Base-by-base conservation (phyloP, 768 basidiomycete species). In the Cystofilobasidium ferigula region DNA sequence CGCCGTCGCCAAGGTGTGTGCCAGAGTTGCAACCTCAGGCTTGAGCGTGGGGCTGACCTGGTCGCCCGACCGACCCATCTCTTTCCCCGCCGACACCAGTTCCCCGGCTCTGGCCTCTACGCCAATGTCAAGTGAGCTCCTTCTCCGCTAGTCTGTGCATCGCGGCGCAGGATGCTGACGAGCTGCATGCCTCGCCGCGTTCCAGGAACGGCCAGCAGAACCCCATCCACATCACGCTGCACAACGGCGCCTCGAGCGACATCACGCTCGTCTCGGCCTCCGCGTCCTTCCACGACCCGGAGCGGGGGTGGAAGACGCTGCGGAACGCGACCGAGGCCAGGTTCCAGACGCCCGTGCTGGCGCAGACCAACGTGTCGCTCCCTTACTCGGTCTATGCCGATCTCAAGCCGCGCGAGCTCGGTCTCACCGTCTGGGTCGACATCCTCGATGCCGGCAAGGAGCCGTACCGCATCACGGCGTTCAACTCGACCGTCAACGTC, bases 401-500 rank as follows among this genome's bases (percentile, higher is more conserved):
- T n/a, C 54, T 62, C 32, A 34, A 34, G 34, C 61, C 61, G 5
- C 30, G n/a, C 9, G 35, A 48, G 34, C 12, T 54, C 34, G 61
- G 61, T 16, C 35, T 62, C 18, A 62, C 61, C 30, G 47, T 62
- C 61, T 62, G 24, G 34, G 45, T 54, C 34, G 28, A 48, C 35
- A 12, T 62, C 48, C 51, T 62, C 22, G 48, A 48, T 20, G 61
- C 61, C 32, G 34, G 26, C 12, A 38, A 62, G 32, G n/a, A 16
- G 32, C 47, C 61, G 2, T 38, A 53, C 34, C 61, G 61, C 16
- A 3, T 61, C 65, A 74, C 74, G n/a, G 78, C 76, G 0, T 72
- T 73, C 64, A 77, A 78, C 70, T 74, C 74, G 36, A 76, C 74
- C 24, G 75, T 77, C 57, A 71, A 72, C n/a, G 71, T 79, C 45